Base-by-base conservation (phyloP, 106 monocot species). In the Ottelia alismoides region DNA sequence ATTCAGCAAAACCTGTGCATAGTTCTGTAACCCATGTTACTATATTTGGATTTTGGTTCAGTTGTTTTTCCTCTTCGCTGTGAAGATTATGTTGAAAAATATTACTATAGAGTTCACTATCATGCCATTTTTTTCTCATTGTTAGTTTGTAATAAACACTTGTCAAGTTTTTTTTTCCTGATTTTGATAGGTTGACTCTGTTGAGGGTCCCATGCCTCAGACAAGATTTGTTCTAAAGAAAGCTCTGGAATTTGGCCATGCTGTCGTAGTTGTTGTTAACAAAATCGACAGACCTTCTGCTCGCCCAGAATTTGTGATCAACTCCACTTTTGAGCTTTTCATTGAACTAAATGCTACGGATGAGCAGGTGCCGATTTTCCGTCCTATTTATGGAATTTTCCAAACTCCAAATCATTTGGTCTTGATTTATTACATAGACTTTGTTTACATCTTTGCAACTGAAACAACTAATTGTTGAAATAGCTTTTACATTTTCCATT, bases 321-420 rank as follows among this genome's bases (percentile, higher is more conserved):
- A 98, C 75, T 90, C 98, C 27, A 98, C 98, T 44, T 98, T 98
- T 67, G 98, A 98, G 66, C 85, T 98, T n/a, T 98, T 98, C 68
- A 90, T 98, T 56, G 98, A 98, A 67, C 68, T 96, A 70, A 96
- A 96, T 85, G 96, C 96, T 19, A 89, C 85, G 22, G 96, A 96
- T 70, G 89, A 96, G 67, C 96, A 96, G 88, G 96, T 96, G 22
- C 14, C 25, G 1, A 45, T 21, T 62, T 28, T 62, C 11, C 28
- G 29, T 27, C 16, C 20, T 64, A 0, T 26, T 43, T 43, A 6
- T 43, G 10, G n/a, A n/a, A n/a, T n/a, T n/a, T n/a, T n/a, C n/a
- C n/a, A n/a, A n/a, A n/a, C n/a, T n/a, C n/a, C n/a, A n/a, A n/a
- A n/a, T n/a, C n/a, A n/a, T n/a, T n/a, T n/a, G n/a, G n/a, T n/a